Evolutionary conservation across 371 early-diverging fungal species (phyloP).

Genomic region (Aphelidium insulamus): DNA sequence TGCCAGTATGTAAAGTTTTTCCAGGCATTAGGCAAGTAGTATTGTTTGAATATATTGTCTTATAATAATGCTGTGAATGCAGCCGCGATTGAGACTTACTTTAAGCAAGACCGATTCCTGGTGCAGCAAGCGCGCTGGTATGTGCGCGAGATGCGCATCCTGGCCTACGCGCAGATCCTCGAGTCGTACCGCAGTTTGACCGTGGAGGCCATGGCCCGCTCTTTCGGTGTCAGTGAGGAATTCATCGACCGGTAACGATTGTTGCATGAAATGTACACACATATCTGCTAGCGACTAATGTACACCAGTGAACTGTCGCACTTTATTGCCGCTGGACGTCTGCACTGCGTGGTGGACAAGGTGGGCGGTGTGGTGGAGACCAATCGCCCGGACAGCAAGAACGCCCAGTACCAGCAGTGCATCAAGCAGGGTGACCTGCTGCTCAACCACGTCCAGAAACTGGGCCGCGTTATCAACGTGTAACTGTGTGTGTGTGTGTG

Average conservation of each 20-base stretch:
- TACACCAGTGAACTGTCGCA: conserved; percentile 60
- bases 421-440: conserved; percentile 93
- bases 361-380: conserved; percentile 93
- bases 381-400: conserved; percentile 87
- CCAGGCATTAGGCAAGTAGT: conserved; percentile 28
- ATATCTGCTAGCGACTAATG: background rate
- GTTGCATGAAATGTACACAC: background rate
- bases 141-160: conserved; percentile 94
- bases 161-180: conserved; percentile 88
- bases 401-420: conserved; percentile 80
- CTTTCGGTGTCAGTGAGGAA: conserved; percentile 88
- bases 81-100: conserved; percentile 41
- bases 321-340: conserved; percentile 88
- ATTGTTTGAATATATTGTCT: background rate
- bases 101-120: conserved; percentile 42
- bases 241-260: conserved; percentile 67
- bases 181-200: conserved; percentile 92
- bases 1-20: conserved; percentile 90
- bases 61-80: too few species aligned
- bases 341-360: conserved; percentile 97
- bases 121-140: conserved; percentile 69
- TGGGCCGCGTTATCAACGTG: conserved; percentile 72
- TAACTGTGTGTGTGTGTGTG: too few species aligned
- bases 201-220: conserved; percentile 83
- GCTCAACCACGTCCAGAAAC: conserved; percentile 85